Conservation (phyloP, 2,329 filamentous ascomycete species). For the Arthrobotrys sphaeroides region DNA sequence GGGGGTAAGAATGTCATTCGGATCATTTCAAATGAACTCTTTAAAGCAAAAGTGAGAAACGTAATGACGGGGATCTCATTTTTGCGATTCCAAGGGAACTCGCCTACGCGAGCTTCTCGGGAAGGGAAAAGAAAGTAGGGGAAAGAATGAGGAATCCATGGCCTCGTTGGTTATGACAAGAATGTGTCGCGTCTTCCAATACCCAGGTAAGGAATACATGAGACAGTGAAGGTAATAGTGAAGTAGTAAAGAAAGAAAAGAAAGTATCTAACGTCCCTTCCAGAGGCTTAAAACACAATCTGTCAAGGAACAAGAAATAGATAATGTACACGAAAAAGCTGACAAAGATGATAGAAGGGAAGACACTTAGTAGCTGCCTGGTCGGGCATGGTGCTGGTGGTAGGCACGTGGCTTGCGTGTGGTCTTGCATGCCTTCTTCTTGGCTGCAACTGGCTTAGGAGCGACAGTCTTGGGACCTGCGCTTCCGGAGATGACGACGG, state of each 20-base stretch:
- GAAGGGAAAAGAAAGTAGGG: slow-evolving; percentile 2
- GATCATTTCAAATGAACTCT: slow-evolving; percentile 51
- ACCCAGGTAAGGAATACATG: slow-evolving; percentile 50
- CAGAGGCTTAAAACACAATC: slow-evolving; percentile 17
- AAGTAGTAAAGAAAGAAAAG: slow-evolving; percentile 20
- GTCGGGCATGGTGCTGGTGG: slow-evolving; percentile 10
- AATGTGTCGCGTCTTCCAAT: slow-evolving; percentile 2
- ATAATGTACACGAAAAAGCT: slow-evolving; percentile 31
- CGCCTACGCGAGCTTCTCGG: background rate
- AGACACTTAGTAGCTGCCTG: slow-evolving; percentile 24
- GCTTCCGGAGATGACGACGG: background rate
- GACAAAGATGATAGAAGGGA: background rate
- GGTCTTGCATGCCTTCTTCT: slow-evolving; percentile 27
- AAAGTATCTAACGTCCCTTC: slow-evolving; percentile 11
- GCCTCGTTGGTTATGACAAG: background rate
- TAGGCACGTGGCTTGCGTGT: slow-evolving; percentile 8
- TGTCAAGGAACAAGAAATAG: slow-evolving; percentile 22
- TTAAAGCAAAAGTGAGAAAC: background rate
- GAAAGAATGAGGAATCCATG: too few species aligned
- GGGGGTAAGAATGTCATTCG: slow-evolving; percentile 6
- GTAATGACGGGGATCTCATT: background rate
- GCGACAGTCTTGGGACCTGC: background rate
- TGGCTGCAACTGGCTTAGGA: background rate
- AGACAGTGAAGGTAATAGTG: slow-evolving; percentile 26
- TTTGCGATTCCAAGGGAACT: background rate